Percentiles rank a stretch among this genome's conserved stretches.
Evolutionary conservation across 2,329 filamentous ascomycete species (phyloP).

Genomic region (Aspergillus pseudoglaucus): DNA sequence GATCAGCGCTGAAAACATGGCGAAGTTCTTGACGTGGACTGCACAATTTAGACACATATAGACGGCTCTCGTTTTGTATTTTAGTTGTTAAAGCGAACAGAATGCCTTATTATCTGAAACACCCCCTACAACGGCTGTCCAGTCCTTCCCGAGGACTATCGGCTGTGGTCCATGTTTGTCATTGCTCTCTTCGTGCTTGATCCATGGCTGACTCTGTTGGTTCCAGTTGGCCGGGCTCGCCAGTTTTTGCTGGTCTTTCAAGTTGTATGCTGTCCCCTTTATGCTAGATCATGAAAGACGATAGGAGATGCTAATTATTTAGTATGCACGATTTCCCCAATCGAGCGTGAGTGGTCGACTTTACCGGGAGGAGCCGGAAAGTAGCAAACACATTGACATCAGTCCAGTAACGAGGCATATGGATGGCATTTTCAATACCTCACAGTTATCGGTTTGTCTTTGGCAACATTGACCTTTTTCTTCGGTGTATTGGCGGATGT

Average conservation of each 20-base stretch:
- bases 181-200: slow-evolving; percentile 1
- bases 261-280: slow-evolving; percentile 33
- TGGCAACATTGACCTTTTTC: slow-evolving; percentile 51
- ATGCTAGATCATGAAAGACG: background rate
- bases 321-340: slow-evolving; percentile 40
- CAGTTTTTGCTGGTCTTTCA: slow-evolving; percentile 40
- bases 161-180: slow-evolving; percentile 34
- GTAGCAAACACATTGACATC: slow-evolving; percentile 5
- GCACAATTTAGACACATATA: background rate
- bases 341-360: slow-evolving; percentile 27
- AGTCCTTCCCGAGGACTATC: slow-evolving; percentile 40
- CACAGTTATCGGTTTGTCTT: slow-evolving; percentile 54
- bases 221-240: slow-evolving; percentile 32
- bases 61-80: too few species aligned
- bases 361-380: background rate
- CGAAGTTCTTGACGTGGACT: background rate
- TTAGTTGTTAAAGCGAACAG: background rate
- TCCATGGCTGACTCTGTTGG: slow-evolving; percentile 13
- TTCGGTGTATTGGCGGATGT: slow-evolving; percentile 52
- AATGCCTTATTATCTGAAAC: slow-evolving; percentile 14
- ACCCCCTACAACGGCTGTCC: slow-evolving; percentile 38
- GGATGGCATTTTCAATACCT: slow-evolving; percentile 62
- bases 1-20: too few species aligned
- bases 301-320: background rate
- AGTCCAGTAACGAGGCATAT: slow-evolving; percentile 50